Evolutionary conservation across 225 moss, liverwort and hornwort species (phyloP).

Genomic region (Physcomitrium patens): DNA sequence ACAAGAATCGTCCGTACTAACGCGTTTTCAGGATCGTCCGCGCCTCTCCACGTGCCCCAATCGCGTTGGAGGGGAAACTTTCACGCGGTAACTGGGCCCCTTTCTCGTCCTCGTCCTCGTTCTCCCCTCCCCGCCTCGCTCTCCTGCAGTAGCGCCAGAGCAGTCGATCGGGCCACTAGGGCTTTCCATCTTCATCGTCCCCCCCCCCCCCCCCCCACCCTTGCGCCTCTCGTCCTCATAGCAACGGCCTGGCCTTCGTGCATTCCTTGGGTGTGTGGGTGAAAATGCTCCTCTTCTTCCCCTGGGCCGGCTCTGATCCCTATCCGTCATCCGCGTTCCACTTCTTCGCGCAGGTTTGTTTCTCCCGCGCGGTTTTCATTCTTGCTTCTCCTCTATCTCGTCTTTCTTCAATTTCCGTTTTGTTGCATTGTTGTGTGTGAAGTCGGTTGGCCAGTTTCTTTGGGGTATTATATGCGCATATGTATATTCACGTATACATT

Average conservation of each 20-base stretch:
- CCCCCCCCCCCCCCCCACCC: background rate
- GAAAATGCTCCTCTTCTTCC: background rate
- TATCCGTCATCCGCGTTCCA: background rate
- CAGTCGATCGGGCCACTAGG: background rate
- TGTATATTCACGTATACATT: no score
- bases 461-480: no score
- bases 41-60: background rate
- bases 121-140: no score
- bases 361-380: no score
- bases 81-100: constrained; percentile 27
- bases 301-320: background rate
- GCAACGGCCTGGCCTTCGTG: background rate
- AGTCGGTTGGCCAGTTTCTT: no score
- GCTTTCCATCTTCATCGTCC: constrained; percentile 1
- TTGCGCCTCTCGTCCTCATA: background rate
- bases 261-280: no score
- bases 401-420: no score
- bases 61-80: background rate
- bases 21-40: background rate
- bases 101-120: no score
- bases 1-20: background rate
- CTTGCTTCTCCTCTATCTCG: no score
- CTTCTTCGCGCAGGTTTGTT: background rate
- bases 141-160: background rate
- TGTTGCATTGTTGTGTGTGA: no score